Conservation (phyloP, 1,284 basidiomycete species). For the Amylostereum chailletii region DNA sequence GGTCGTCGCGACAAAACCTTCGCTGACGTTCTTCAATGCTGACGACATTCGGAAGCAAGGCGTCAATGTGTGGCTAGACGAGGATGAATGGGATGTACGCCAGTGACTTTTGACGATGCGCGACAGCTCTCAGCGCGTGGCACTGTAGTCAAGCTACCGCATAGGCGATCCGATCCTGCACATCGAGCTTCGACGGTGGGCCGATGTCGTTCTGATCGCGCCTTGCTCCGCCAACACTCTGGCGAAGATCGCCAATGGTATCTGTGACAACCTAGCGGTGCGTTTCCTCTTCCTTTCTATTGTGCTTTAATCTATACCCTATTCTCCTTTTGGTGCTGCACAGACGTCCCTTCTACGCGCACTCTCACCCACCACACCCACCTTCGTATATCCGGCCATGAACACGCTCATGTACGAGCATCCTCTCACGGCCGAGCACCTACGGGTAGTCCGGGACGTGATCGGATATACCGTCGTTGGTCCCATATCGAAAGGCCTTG, state of each 20-base stretch:
- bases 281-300: conserved; percentile 15
- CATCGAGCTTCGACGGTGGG: conserved; percentile 95
- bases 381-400: conserved; percentile 94
- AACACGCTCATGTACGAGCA: conserved; percentile 97
- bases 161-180: conserved; percentile 93
- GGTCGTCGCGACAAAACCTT: conserved; percentile 75
- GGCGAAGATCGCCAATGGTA: conserved; percentile 82
- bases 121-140: neutral
- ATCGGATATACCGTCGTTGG: conserved; percentile 69
- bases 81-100: conserved; percentile 79
- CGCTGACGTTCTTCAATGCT: conserved; percentile 71
- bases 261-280: conserved; percentile 88
- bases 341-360: conserved; percentile 90
- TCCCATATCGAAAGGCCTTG: conserved; percentile 79
- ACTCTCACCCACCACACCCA: conserved; percentile 71
- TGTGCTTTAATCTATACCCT: neutral
- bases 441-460: conserved; percentile 62
- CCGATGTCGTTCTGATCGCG: conserved; percentile 88
- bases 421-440: conserved; percentile 82
- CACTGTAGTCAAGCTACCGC: conserved; percentile 28
- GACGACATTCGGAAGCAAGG: conserved; percentile 44
- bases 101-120: neutral
- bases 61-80: conserved; percentile 79
- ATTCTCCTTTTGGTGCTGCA: neutral
- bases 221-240: conserved; percentile 96